Evolutionary conservation across 768 basidiomycete genomes (phyloP).

Genomic region (Amanita polypyramis): DNA sequence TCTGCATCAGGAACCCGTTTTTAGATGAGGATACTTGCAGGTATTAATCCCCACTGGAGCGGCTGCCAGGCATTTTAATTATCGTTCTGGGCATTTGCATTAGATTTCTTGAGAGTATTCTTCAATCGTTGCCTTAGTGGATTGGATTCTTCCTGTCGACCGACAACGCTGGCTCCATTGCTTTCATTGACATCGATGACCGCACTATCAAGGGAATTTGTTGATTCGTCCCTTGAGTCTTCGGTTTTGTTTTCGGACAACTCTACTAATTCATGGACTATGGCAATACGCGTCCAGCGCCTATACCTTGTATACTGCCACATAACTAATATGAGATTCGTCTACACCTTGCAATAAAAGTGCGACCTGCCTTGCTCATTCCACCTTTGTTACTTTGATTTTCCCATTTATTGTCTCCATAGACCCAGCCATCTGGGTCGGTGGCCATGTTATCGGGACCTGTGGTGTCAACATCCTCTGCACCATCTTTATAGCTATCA

Average conservation of each 20-base stretch:
- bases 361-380: constrained; percentile 60
- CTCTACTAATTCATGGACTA: constrained; percentile 65
- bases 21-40: not conserved
- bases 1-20: not conserved
- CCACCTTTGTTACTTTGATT: constrained; percentile 62
- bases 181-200: not conserved
- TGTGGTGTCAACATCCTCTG: constrained; percentile 21
- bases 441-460: constrained; percentile 49
- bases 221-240: not conserved
- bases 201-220: not conserved
- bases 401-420: constrained; percentile 96
- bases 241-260: constrained; percentile 18
- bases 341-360: not conserved
- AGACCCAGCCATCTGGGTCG: constrained; percentile 87
- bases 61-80: not conserved
- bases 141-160: constrained; percentile 5
- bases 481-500: constrained; percentile 17
- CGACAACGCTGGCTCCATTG: not conserved
- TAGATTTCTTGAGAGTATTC: constrained; percentile 15
- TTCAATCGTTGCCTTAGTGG: constrained; percentile 20
- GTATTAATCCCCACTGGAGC: no score
- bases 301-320: constrained; percentile 76
- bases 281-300: constrained; percentile 79
- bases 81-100: not conserved
- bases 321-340: not conserved